A percentile compares a stretch with the other conserved stretches of the same genome.
Evolutionary conservation across 768 basidiomycete species (phyloP).

Genomic region (Cystofilobasidium bisporidii): DNA sequence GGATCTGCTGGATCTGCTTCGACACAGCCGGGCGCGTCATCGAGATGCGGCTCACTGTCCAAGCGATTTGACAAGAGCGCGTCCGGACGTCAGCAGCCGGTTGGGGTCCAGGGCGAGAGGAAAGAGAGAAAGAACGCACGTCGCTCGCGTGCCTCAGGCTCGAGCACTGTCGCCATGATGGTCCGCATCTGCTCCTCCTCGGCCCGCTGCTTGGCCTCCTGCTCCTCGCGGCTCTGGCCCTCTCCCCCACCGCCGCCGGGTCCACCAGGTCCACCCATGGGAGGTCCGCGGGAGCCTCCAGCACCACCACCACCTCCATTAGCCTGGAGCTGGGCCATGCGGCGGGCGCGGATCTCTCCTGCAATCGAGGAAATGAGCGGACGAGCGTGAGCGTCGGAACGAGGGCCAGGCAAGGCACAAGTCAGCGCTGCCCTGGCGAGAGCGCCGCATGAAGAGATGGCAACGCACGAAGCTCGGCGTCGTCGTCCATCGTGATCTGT

Average conservation of each 20-base stretch:
- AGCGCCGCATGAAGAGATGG: no score
- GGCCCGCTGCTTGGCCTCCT: constrained; percentile 53
- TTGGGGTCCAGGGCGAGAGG: constrained; percentile 1
- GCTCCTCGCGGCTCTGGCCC: constrained; percentile 51
- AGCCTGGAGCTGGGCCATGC: constrained; percentile 42
- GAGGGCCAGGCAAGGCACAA: no score
- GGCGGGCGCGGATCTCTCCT: constrained; percentile 30
- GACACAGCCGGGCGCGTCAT: constrained; percentile 76
- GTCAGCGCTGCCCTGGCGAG: no score
- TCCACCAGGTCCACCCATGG: constrained; percentile 29
- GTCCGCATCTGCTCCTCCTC: constrained; percentile 37
- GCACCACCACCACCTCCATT: constrained; percentile 24
- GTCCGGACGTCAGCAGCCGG: no score
- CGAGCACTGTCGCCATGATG: constrained; percentile 66
- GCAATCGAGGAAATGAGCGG: not conserved
- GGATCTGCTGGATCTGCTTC: constrained; percentile 64
- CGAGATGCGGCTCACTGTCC: constrained; percentile 69
- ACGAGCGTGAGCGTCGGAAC: not conserved
- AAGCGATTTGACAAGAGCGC: not conserved
- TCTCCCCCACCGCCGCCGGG: constrained; percentile 42
- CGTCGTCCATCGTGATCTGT: constrained; percentile 18
- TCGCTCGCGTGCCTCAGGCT: constrained; percentile 68
- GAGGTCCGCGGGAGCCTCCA: constrained; percentile 23
- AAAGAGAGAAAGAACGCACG: constrained; percentile 44
- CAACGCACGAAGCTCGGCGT: constrained; percentile 22